Conservation (phyloP, 306 rosid genomes). For the Echinosophora koreensis region DNA sequence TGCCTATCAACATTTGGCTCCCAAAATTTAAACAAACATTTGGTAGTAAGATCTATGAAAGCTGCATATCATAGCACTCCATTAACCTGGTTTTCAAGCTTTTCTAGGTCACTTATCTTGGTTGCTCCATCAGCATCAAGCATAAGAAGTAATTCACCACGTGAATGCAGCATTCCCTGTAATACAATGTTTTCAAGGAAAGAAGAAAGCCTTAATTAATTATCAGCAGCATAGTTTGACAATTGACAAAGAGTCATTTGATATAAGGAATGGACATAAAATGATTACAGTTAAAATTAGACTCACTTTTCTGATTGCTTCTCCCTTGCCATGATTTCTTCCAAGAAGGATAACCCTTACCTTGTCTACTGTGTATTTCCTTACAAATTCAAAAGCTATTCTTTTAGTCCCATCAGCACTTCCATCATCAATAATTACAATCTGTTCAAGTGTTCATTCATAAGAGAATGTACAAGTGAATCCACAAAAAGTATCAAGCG, state of each 20-base stretch:
- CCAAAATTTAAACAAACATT: conserved; percentile 26
- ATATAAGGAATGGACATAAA: conserved; percentile 14
- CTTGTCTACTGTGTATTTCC: conserved; percentile 77
- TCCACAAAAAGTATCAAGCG: conserved; percentile 2
- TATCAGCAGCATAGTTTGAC: conserved; percentile 36
- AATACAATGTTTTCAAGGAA: conserved; percentile 79
- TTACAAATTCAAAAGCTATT: conserved; percentile 86
- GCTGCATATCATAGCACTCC: neutral
- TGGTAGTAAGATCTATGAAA: neutral
- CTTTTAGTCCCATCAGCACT: conserved; percentile 89
- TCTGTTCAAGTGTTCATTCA: conserved; percentile 61
- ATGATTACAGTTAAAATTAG: conserved; percentile 46
- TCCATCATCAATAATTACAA: conserved; percentile 91
- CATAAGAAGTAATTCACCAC: conserved; percentile 96
- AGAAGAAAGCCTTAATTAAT: conserved; percentile 76
- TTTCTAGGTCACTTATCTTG: conserved; percentile 82
- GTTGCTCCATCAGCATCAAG: conserved; percentile 99
- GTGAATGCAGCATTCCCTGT: conserved; percentile 99
- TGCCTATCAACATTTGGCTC: conserved; percentile 34
- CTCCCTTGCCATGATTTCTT: conserved; percentile 94
- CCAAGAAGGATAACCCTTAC: conserved; percentile 93
- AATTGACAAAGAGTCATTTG: conserved; percentile 10
- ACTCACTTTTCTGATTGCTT: conserved; percentile 99
- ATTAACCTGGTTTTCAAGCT: conserved; percentile 89
- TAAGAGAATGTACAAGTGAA: conserved; percentile 32